Percentiles rank a stretch among this genome's conserved stretches.
Conservation (phyloP, 2,329 filamentous ascomycete species). For the Aspergillus carbonarius region DNA sequence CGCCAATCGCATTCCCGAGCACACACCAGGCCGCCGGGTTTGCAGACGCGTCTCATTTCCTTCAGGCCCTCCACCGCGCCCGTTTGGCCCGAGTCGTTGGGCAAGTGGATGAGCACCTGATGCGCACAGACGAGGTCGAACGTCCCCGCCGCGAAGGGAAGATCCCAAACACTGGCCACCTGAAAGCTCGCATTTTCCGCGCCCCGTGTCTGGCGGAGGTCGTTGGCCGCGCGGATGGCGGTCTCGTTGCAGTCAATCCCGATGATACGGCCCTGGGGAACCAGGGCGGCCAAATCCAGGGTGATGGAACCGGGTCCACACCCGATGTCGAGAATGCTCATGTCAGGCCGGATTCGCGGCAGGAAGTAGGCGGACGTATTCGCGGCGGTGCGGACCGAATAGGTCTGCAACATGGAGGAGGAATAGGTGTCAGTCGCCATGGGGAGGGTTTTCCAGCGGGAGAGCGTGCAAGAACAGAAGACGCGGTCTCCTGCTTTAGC, state of each 20-base stretch:
- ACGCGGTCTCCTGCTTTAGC: too few relatives aligned
- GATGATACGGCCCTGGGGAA: slow-evolving; percentile 38
- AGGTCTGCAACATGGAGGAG: slow-evolving; percentile 32
- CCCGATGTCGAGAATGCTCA: slow-evolving; percentile 43
- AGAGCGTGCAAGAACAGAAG: too few relatives aligned
- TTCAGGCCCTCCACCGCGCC: background rate
- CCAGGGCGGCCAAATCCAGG: slow-evolving; percentile 35
- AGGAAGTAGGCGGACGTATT: slow-evolving; percentile 42
- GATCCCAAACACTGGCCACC: background rate
- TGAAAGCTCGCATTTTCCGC: slow-evolving; percentile 34
- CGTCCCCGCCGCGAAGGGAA: background rate
- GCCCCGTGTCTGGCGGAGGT: slow-evolving; percentile 24
- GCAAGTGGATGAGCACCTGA: background rate
- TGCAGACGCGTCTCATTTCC: background rate
- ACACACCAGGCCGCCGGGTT: background rate
- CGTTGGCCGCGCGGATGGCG: slow-evolving; percentile 32
- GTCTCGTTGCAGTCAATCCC: slow-evolving; percentile 33
- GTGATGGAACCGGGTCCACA: slow-evolving; percentile 47
- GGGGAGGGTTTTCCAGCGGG: too few relatives aligned
- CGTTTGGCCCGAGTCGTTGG: background rate
- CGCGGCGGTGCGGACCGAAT: slow-evolving; percentile 32
- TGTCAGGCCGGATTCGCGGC: slow-evolving; percentile 32
- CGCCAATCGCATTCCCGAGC: too few relatives aligned
- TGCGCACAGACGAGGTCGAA: background rate
- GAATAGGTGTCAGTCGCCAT: slow-evolving; percentile 19